Percentiles rank a stretch among this genome's conserved stretches.
Evolutionary conservation across 768 basidiomycete genomes (phyloP).

Genomic region (Chalciporus sphaerocephalus): DNA sequence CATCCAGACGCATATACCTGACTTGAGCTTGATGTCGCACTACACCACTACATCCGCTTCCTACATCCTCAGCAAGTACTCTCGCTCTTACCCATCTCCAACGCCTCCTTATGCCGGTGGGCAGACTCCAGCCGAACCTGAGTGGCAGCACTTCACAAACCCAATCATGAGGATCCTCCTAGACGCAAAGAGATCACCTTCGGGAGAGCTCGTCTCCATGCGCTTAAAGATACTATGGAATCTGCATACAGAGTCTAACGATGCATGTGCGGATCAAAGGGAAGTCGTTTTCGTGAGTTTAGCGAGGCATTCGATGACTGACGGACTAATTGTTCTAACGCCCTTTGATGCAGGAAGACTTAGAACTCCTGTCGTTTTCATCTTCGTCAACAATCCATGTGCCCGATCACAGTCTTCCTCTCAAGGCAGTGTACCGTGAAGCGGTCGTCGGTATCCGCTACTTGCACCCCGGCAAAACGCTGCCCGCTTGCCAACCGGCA

Average conservation of each 20-base stretch:
- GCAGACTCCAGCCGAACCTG: conserved; percentile 33
- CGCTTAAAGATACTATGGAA: conserved; percentile 63
- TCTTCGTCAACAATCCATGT: conserved; percentile 33
- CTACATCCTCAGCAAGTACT: conserved; percentile 61
- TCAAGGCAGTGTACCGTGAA: conserved; percentile 78
- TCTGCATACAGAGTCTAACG: conserved; percentile 39
- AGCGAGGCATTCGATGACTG: not conserved
- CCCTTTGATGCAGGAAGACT: conserved; percentile 55
- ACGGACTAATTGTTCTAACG: not conserved
- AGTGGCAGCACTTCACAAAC: conserved; percentile 80
- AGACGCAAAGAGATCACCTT: conserved; percentile 51
- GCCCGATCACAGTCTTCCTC: conserved; percentile 54
- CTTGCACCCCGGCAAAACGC: conserved; percentile 43
- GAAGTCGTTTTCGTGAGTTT: conserved; percentile 64
- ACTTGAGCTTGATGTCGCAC: conserved; percentile 22
- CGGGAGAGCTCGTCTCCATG: conserved; percentile 56
- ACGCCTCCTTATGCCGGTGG: conserved; percentile 8
- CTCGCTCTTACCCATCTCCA: conserved; percentile 51
- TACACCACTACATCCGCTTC: conserved; percentile 53
- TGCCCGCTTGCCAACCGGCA: conserved; percentile 31
- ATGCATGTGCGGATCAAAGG: conserved; percentile 40
- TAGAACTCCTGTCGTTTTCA: conserved; percentile 70
- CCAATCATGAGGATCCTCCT: conserved; percentile 60
- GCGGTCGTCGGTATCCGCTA: conserved; percentile 73
- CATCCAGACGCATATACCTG: too few species aligned